Evolutionary conservation across 495 filamentous ascomycete species (phyloP).

Genomic region (Penicillium silybi): DNA sequence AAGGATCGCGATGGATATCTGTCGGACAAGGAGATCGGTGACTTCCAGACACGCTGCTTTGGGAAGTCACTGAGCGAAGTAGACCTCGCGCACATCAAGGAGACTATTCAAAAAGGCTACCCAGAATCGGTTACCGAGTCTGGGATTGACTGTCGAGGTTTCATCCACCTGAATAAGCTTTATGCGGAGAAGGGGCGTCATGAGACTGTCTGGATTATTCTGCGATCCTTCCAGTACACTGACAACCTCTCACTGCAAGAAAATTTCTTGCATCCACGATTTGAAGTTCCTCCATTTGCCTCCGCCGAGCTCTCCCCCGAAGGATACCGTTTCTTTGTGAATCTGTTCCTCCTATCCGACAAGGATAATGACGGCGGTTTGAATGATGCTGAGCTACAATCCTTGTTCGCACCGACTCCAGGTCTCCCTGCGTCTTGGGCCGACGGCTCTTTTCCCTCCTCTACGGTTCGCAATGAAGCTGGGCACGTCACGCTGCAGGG

Average conservation of each 20-base stretch:
- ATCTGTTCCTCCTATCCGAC: conserved; percentile 90
- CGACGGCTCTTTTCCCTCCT: conserved; percentile 90
- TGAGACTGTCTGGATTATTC: conserved; percentile 95
- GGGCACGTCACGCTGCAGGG: conserved; percentile 95
- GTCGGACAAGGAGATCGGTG: conserved; percentile 83
- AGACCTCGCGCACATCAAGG: conserved; percentile 85
- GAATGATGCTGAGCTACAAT: conserved; percentile 75
- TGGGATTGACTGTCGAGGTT: conserved; percentile 77
- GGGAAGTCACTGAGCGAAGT: conserved; percentile 72
- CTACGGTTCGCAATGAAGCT: conserved; percentile 90
- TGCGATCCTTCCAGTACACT: conserved; percentile 94
- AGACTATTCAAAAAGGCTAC: conserved; percentile 65
- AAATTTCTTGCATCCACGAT: conserved; percentile 85
- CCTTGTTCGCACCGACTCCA: conserved; percentile 89
- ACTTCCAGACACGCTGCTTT: conserved; percentile 89
- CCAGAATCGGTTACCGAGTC: conserved; percentile 60
- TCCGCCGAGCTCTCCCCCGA: conserved; percentile 93
- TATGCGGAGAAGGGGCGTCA: conserved; percentile 98
- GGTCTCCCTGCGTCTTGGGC: conserved; percentile 82
- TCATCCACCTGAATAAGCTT: conserved; percentile 86
- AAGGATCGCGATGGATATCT: conserved; percentile 94
- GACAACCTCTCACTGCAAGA: conserved; percentile 89
- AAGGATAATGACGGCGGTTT: conserved; percentile 96
- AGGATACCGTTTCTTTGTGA: conserved; percentile 96
- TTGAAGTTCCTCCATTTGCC: conserved; percentile 85